Conservation (phyloP, 306 rosid genomes). For the Cicer arietinum region DNA sequence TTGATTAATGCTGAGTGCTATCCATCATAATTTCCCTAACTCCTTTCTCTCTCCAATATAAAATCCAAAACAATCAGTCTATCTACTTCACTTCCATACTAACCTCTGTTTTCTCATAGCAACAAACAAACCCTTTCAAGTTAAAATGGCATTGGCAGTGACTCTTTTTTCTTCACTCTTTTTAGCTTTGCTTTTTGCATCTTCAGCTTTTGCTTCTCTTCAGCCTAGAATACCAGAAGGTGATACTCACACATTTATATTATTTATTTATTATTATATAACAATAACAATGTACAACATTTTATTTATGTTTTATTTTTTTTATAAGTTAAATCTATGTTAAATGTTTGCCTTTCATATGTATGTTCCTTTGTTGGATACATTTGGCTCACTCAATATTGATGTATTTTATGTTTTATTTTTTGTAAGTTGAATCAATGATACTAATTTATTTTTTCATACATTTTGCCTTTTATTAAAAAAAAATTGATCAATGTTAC, state of each 20-base stretch:
- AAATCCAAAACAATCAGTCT: conserved; percentile 43
- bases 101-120: conserved; percentile 33
- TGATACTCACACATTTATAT: conserved; percentile 33
- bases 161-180: conserved; percentile 44
- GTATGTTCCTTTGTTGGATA: background rate
- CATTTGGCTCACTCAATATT: background rate
- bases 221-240: conserved; percentile 68
- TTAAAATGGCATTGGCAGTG: conserved; percentile 75
- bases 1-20: conserved; percentile 7
- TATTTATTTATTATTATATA: conserved; percentile 14
- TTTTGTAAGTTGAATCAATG: no score
- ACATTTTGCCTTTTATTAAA: background rate
- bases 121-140: conserved; percentile 13
- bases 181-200: conserved; percentile 48
- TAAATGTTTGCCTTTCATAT: background rate
- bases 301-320: background rate
- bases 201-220: conserved; percentile 58
- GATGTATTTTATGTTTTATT: background rate
- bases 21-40: conserved; percentile 23
- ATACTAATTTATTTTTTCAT: background rate
- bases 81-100: conserved; percentile 14
- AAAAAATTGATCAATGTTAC: background rate
- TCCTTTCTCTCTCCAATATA: conserved; percentile 46
- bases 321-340: background rate
- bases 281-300: background rate